Evolutionary conservation across 805 yeast genomes (phyloP), one percentile per base, ranked within the genome.

Genomic region (Hanseniaspora lindneri): DNA sequence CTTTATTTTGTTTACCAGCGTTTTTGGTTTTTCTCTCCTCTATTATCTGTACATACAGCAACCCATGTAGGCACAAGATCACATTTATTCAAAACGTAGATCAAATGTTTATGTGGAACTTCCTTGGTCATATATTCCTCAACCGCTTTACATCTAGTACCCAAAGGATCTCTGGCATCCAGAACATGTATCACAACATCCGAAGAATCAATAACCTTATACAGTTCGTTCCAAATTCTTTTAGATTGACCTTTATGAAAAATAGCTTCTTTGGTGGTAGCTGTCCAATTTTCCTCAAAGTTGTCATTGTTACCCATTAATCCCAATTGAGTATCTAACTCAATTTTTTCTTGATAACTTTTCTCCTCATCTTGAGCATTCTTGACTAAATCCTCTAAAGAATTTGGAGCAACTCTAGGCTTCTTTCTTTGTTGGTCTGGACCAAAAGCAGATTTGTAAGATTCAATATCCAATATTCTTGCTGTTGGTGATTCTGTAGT

Each of bases 31-130:
- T 3, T n/a, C 14, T 27, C 21, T 25, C 14, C 16, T 10, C 19
- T 11, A 24, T 24, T 27, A 36, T 34, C 47, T 50, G 62, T 66
- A 87, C 97, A 76, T 86, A 88, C 97, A 60, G 97, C 96, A 60
- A 86, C 96, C 96, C 97, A 89, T 41, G 96, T 89, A 54, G 98
- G 98, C 46, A 89, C 96, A 60, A 89, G 77, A 72, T 89, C 98
- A 76, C 96, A 88, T 74, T 89, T 89, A 76, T 89, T 89, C 67
- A 89, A 70, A 50, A 92, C 95, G 63, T 82, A 88, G 56, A 89
- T 82, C 70, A 89, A 73, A 72, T 92, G 98, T 68, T 89, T 89
- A 64, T 92, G 98, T 13, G 97, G 85, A 61, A 94, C 87, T 68
- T 89, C 98, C 55, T 84, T 89, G 58, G 75, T 77, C 64, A 89